phyloP scores from a whole-genome alignment of 495 filamentous ascomycete species.

The Hypoxylon fragiforme region DNA sequence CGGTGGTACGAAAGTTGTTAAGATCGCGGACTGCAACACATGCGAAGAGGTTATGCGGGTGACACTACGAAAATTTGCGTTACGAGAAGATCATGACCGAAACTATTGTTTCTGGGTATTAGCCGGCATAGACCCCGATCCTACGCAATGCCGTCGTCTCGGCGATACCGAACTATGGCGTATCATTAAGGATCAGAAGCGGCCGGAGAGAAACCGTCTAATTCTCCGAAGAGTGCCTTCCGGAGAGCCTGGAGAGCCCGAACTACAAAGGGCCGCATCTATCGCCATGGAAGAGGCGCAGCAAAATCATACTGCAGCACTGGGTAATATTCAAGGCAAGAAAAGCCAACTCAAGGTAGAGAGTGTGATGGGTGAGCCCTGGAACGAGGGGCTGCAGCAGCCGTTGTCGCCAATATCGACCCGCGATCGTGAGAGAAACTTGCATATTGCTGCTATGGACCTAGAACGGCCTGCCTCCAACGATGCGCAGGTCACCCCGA shows the following conservation, averaged over 20 bases:
- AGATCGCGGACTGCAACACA: conserved; percentile 84
- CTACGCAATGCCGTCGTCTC: conserved; percentile 74
- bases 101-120: conserved; percentile 85
- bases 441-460: conserved; percentile 61
- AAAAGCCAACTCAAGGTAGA: conserved; percentile 75
- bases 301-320: conserved; percentile 68
- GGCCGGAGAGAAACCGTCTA: conserved; percentile 83
- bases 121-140: conserved; percentile 79
- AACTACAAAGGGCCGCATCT: conserved; percentile 77
- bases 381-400: conserved; percentile 74
- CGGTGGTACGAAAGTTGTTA: conserved; percentile 87
- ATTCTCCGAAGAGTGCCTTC: conserved; percentile 88
- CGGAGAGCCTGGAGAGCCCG: conserved; percentile 79
- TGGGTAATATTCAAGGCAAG: conserved; percentile 65
- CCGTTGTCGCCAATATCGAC: conserved; percentile 77
- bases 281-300: conserved; percentile 81
- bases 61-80: conserved; percentile 78
- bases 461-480: conserved; percentile 61
- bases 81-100: conserved; percentile 73
- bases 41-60: conserved; percentile 86
- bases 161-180: conserved; percentile 84
- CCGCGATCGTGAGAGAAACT: conserved; percentile 65
- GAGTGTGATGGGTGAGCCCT: conserved; percentile 81
- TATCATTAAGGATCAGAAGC: conserved; percentile 71
- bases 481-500: conserved; percentile 53